A percentile compares a stretch with the other conserved stretches of the same genome.
Evolutionary conservation across 73 alveolate species (phyloP).

Genomic region (Paramecium biaurelia): DNA sequence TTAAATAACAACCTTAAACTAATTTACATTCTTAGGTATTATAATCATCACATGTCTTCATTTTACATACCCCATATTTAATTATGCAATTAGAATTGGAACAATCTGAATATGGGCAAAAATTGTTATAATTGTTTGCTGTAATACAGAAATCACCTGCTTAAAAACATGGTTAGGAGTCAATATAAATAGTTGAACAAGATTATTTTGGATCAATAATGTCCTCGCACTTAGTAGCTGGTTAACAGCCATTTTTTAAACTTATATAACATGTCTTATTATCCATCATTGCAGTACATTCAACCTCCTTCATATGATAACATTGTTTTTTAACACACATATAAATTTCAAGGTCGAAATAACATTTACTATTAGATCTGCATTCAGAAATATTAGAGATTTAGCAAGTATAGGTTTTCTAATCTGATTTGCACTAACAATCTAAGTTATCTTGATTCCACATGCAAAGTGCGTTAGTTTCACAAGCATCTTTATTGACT

Average conservation of each 20-base stretch:
- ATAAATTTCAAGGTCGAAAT: not conserved
- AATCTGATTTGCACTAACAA: not conserved
- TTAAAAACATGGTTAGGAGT: not conserved
- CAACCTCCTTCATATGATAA: not conserved
- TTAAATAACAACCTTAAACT: not conserved
- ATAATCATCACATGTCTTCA: not conserved
- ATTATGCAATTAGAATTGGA: not conserved
- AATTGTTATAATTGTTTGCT: not conserved
- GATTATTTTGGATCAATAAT: not conserved
- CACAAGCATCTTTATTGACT: not conserved
- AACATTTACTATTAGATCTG: not conserved
- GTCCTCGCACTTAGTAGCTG: constrained; percentile 8
- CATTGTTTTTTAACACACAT: not conserved
- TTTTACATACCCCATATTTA: not conserved
- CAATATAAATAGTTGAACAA: not conserved
- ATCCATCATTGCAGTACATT: not conserved
- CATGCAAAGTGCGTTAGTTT: not conserved
- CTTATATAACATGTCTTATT: not conserved
- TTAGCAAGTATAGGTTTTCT: not conserved
- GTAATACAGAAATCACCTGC: not conserved
- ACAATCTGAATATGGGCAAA: constrained; percentile 28
- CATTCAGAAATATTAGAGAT: not conserved
- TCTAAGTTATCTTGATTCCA: not conserved
- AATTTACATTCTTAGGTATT: not conserved
- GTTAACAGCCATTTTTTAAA: not conserved